Base-by-base conservation (phyloP, 805 yeast genomes). In the Pichia nakasei region DNA sequence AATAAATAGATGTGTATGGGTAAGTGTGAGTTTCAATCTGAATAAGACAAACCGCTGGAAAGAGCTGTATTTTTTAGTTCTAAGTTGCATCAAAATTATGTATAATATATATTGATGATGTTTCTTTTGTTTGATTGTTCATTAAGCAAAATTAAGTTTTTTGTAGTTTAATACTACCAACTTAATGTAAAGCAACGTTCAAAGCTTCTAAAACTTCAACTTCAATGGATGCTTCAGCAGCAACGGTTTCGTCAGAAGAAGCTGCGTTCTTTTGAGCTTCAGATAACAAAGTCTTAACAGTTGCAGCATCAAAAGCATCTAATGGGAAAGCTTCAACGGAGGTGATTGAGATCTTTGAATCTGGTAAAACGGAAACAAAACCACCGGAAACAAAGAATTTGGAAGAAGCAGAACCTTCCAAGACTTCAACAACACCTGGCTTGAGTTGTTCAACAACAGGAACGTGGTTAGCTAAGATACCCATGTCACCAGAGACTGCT, bases 401-500 rank as follows among this genome's bases (percentile, higher is more conserved):
- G 52, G 83, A 67, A 58, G 84, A 84, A 48, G 76, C 73, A 45
- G 83, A 67, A 60, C 79, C 75, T 67, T 86, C 91, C 54, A 86
- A 82, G 62, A 93, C 80, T 68, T 89, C 96, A 59, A 93, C 83
- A 50, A 93, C 76, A 68, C 98, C 98, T 57, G 98, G 96, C 62
- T 81, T 78, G 65, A 93, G 80, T 76, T 93, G 95, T 73, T 93
- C 97, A 52, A 91, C 87, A 59, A 85, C 79, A 59, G 98, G 97
- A 61, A 93, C 96, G 80, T 93, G 98, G 73, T 86, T 83, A 58
- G 97, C 96, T 63, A 93, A 73, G 54, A 93, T 78, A 85, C 98
- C 98, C 69, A 91, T 78, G 64, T 85, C 94, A 66, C 98, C 98
- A 55, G 93, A 81, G 60, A 82, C 75, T 52, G 96, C 94, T 61